Percentiles rank a stretch among this genome's conserved stretches.
phyloP scores from a whole-genome alignment of 1,139 yeast genomes.

The Saccharomyces hybrid region DNA sequence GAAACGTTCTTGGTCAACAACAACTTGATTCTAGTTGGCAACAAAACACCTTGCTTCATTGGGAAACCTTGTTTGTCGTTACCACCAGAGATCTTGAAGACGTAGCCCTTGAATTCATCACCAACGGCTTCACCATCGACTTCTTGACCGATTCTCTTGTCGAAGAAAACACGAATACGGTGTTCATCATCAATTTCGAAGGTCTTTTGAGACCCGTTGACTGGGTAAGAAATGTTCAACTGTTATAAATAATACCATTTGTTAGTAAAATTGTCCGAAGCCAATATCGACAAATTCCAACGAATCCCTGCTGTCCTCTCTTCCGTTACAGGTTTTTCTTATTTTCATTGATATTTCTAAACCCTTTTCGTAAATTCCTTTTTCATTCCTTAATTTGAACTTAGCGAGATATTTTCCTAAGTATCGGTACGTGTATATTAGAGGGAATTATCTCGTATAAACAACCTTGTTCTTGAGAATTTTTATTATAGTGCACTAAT shows the following conservation, averaged over 20 bases:
- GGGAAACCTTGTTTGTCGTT: slow-evolving; percentile 99
- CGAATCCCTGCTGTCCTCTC: not conserved
- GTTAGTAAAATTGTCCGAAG: not conserved
- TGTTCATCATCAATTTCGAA: slow-evolving; percentile 98
- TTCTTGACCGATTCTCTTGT: slow-evolving; percentile 99
- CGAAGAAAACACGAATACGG: slow-evolving; percentile 97
- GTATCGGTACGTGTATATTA: not conserved
- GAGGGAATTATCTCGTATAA: not conserved
- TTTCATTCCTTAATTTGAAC: not conserved
- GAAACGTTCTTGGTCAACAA: slow-evolving; percentile 91
- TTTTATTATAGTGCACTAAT: not conserved
- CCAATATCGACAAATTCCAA: not conserved
- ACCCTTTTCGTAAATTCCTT: not conserved
- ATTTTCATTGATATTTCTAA: not conserved
- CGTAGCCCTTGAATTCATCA: slow-evolving; percentile 98
- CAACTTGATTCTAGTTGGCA: slow-evolving; percentile 98
- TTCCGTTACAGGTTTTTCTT: not conserved
- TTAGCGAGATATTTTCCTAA: too few relatives aligned
- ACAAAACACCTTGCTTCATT: slow-evolving; percentile 99
- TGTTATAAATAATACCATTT: slow-evolving; percentile 23
- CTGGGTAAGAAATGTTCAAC: slow-evolving; percentile 99
- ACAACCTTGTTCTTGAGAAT: too few relatives aligned
- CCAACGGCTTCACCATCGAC: slow-evolving; percentile 98
- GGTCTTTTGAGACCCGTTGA: slow-evolving; percentile 99
- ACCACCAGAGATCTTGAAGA: slow-evolving; percentile 98